phyloP scores from a whole-genome alignment of 805 yeast genomes.

The Yarrowia osloensis region DNA sequence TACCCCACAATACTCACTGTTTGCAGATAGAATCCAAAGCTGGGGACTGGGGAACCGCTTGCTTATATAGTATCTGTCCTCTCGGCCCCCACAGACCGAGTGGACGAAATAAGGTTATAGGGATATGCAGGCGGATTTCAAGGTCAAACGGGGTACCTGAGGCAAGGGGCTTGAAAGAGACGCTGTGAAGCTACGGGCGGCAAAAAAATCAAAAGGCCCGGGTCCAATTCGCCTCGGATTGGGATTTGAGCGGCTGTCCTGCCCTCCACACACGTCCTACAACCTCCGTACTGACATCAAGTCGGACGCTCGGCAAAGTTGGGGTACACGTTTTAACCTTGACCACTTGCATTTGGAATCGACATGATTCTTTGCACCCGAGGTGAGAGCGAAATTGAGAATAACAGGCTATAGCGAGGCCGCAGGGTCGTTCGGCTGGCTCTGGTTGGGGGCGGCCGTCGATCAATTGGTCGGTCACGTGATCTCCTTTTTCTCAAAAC shows the following conservation, averaged over 20 bases:
- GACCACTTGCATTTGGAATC: constrained; percentile 1
- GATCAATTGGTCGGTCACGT: background rate
- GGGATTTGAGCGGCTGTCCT: too few species aligned
- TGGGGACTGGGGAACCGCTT: constrained; percentile 15
- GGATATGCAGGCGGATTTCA: constrained; percentile 25
- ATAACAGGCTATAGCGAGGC: background rate
- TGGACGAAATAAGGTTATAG: constrained; percentile 14
- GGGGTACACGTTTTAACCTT: constrained; percentile 27
- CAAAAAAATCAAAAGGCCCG: too few species aligned
- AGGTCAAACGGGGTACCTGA: background rate
- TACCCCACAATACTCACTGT: constrained; percentile 20
- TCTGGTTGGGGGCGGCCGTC: background rate
- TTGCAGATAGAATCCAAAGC: constrained; percentile 16
- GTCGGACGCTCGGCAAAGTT: constrained; percentile 26
- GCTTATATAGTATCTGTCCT: constrained; percentile 22
- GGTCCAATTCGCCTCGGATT: background rate
- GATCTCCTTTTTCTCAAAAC: background rate
- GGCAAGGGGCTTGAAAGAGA: background rate
- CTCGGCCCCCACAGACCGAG: constrained; percentile 30
- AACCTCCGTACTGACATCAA: background rate
- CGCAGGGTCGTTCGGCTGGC: background rate
- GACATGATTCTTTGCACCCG: constrained; percentile 30
- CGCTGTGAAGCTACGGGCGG: too few species aligned
- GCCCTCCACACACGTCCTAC: background rate
- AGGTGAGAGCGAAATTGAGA: constrained; percentile 7